Evolutionary conservation across 148 eudicot species (phyloP).

Genomic region (Tetragonia tetragonoides): DNA sequence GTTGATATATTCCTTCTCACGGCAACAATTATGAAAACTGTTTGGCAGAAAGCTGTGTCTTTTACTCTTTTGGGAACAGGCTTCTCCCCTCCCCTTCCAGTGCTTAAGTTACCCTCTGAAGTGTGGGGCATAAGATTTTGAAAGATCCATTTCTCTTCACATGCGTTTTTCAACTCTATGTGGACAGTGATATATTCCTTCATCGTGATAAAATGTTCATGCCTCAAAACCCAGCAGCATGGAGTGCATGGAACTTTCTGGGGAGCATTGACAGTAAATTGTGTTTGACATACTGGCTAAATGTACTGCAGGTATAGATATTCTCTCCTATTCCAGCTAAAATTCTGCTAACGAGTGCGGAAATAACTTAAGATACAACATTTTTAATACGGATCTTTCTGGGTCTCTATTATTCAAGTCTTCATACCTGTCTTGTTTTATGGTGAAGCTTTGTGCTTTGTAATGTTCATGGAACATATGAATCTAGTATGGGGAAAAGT

Average conservation of each 20-base stretch:
- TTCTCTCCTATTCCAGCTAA: background rate
- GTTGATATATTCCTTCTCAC: too few species aligned
- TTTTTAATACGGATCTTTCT: too few species aligned
- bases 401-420: too few species aligned
- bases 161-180: constrained; percentile 29
- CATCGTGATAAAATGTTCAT: constrained; percentile 76
- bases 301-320: constrained; percentile 74
- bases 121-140: background rate
- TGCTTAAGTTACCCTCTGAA: background rate
- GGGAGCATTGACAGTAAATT: constrained; percentile 62
- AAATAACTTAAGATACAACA: background rate
- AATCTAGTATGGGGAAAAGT: too few species aligned
- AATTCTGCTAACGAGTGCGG: background rate
- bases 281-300: constrained; percentile 93
- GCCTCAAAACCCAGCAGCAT: constrained; percentile 85
- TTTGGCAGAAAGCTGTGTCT: too few species aligned
- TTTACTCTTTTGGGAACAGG: too few species aligned
- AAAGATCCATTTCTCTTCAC: background rate
- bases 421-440: too few species aligned
- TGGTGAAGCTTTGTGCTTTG: too few species aligned
- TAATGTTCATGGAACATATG: too few species aligned
- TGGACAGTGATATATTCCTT: constrained; percentile 85
- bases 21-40: too few species aligned
- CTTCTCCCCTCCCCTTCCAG: too few species aligned
- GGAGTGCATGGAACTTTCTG: constrained; percentile 99